These are phyloP conservation scores for Xylariaceae sp. DNA, from an alignment of 2,329 filamentous ascomycete species.

Conservation along the genomic window DNA sequence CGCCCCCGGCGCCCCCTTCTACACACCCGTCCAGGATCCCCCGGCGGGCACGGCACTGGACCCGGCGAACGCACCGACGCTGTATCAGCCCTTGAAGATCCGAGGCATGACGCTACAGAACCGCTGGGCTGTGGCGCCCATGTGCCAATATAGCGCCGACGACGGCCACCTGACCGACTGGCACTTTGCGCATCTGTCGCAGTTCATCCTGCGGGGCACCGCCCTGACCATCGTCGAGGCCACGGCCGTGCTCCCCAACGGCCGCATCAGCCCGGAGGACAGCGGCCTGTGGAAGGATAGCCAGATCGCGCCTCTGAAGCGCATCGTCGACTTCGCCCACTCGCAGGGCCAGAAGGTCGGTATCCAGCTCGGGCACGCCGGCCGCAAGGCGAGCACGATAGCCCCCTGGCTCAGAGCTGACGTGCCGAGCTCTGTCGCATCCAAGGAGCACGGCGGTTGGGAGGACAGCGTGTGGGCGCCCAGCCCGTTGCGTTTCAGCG, in stretches of 20 bases:
- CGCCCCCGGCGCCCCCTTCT: slow-evolving; percentile 45
- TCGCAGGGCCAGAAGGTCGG: slow-evolving; percentile 70
- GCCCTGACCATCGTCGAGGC: slow-evolving; percentile 74
- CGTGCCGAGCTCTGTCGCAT: slow-evolving; percentile 32
- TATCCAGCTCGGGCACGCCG: slow-evolving; percentile 78
- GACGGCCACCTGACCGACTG: slow-evolving; percentile 70
- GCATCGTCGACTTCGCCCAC: slow-evolving; percentile 73
- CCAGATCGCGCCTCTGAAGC: slow-evolving; percentile 67
- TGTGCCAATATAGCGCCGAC: slow-evolving; percentile 55
- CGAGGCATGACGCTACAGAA: slow-evolving; percentile 49
- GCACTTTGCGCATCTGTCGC: slow-evolving; percentile 77
- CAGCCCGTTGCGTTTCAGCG: slow-evolving; percentile 53
- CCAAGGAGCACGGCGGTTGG: slow-evolving; percentile 34
- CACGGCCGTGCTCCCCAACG: slow-evolving; percentile 67
- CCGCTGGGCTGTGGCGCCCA: slow-evolving; percentile 54
- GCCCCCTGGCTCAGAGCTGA: slow-evolving; percentile 60
- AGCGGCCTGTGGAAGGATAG: slow-evolving; percentile 77
- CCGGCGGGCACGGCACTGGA: slow-evolving; percentile 44
- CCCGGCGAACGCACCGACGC: slow-evolving; percentile 40
- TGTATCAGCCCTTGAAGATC: slow-evolving; percentile 53
- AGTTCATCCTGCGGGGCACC: slow-evolving; percentile 70
- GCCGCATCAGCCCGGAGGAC: slow-evolving; percentile 78
- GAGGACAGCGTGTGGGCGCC: slow-evolving; percentile 41
- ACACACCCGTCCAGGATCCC: slow-evolving; percentile 49
- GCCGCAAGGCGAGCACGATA: slow-evolving; percentile 58